Base-by-base conservation (phyloP, 495 filamentous ascomycete species). In the Penicillium tannophilum region DNA sequence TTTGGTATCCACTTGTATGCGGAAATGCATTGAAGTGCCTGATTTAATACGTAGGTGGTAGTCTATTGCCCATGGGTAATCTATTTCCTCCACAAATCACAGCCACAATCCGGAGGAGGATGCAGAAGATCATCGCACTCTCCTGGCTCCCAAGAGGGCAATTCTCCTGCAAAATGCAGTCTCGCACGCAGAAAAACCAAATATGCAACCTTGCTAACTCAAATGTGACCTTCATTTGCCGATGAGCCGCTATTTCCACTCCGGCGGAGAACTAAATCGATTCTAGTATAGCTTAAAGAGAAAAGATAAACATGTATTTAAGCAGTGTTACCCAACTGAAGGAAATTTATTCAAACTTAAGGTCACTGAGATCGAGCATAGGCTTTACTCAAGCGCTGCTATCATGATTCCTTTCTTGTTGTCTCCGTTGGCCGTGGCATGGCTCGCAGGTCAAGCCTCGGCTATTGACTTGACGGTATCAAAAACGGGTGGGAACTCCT, bases 401-500 rank as follows among this genome's bases (percentile, higher is more conserved):
- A 23, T 23, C 4, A 36, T 36, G 33, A 11, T 12, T 2, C 12
- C 33, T 14, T 36, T 36, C 3, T 36, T 36, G 12, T 36, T 36
- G 33, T 36, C 7, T 36, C 33, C 33, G 33, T 36, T 36, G 1
- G 33, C 12, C 10, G 33, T 36, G 33, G 33, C 33, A 36, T 36
- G 33, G 33, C 33, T 36, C 12, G 33, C 33, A 36, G 33, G 33
- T 36, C 33, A 36, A 60, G 6, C 45, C 63, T 41, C 52, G 14
- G 1, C 56, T 76, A 24, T 72, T 50, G 42, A 20, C n/a, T n/a
- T 45, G 17, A 45, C 42, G 12, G 76, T 84, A 23, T 47, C 63
- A 3, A 72, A 59, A 19, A 73, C 74, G n/a, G 79, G 78, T 2
- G 82, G 82, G 4, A 85, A 85, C 70, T 67, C 69, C 19, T 82